Evolutionary conservation across 352 stramenopile genomes (phyloP).

Genomic region (Halophytophthora batemanensis): DNA sequence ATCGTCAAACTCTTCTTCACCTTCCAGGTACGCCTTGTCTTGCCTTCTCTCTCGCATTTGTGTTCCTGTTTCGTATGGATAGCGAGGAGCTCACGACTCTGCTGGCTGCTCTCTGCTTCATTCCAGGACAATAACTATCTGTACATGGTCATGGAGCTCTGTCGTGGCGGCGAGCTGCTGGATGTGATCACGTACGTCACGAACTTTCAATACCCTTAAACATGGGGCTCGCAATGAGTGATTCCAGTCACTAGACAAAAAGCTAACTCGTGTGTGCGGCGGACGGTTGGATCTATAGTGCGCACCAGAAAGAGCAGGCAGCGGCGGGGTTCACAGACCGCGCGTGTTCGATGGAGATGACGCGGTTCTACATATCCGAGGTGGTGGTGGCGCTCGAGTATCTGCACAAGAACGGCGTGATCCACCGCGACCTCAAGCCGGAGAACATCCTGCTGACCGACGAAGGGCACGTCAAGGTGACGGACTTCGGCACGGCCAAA

Average conservation of each 20-base stretch:
- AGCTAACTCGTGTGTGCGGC: slow-evolving; percentile 3
- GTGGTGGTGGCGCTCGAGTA: slow-evolving; percentile 93
- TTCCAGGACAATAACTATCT: slow-evolving; percentile 77
- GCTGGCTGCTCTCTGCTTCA: background rate
- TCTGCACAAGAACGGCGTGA: slow-evolving; percentile 91
- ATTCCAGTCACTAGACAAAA: background rate
- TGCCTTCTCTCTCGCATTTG: slow-evolving; percentile 8
- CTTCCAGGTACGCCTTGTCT: slow-evolving; percentile 60
- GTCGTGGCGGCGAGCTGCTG: slow-evolving; percentile 79
- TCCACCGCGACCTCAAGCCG: slow-evolving; percentile 95
- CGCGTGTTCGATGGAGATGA: slow-evolving; percentile 79
- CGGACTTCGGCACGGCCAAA: slow-evolving; percentile 89
- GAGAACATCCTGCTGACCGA: slow-evolving; percentile 89
- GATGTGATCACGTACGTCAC: slow-evolving; percentile 80
- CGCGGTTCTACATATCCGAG: slow-evolving; percentile 94
- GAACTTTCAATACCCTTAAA: too few relatives aligned
- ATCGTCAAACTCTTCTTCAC: slow-evolving; percentile 91
- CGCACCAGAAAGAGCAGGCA: slow-evolving; percentile 68
- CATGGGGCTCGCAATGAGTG: too few relatives aligned
- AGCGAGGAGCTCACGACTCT: background rate
- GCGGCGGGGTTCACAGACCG: slow-evolving; percentile 54
- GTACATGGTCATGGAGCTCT: slow-evolving; percentile 92
- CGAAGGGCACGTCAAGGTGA: slow-evolving; percentile 88
- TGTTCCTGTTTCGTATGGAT: too few relatives aligned
- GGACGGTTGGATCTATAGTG: slow-evolving; percentile 29